Conservation (phyloP, 345 rosid genomes). For the Nephelium lappaceum region DNA sequence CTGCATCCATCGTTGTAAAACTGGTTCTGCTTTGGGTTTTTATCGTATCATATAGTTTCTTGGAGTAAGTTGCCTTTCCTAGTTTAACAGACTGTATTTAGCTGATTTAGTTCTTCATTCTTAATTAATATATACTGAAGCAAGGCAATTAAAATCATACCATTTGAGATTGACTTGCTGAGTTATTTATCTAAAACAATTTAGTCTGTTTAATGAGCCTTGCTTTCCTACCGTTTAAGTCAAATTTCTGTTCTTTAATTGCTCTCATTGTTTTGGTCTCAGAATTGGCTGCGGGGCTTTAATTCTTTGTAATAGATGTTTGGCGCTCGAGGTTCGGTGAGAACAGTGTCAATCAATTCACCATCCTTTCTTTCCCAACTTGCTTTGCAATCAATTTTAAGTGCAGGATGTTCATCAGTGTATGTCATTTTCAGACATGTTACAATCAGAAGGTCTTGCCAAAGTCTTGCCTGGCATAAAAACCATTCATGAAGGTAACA, state of each 20-base stretch:
- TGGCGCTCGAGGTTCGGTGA: conserved; percentile 78
- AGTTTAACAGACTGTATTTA: neutral
- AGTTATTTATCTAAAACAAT: neutral
- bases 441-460: conserved; percentile 56
- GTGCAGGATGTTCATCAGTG: conserved; percentile 54
- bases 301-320: conserved; percentile 61
- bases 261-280: conserved; percentile 23
- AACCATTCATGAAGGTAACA: conserved; percentile 67
- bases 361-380: neutral
- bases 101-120: neutral
- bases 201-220: neutral
- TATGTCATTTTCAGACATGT: conserved; percentile 67
- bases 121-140: too few species aligned
- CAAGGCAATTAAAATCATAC: too few species aligned
- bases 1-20: neutral
- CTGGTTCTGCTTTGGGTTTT: neutral
- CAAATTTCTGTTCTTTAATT: neutral
- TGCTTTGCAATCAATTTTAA: conserved; percentile 15
- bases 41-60: too few species aligned
- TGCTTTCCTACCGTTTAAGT: neutral
- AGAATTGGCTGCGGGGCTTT: conserved; percentile 61
- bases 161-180: neutral
- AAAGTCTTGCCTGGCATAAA: conserved; percentile 70
- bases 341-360: conserved; percentile 12
- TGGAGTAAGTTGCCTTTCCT: neutral